phyloP scores from a whole-genome alignment of 306 rosid genomes.

The Trifolium dubium region DNA sequence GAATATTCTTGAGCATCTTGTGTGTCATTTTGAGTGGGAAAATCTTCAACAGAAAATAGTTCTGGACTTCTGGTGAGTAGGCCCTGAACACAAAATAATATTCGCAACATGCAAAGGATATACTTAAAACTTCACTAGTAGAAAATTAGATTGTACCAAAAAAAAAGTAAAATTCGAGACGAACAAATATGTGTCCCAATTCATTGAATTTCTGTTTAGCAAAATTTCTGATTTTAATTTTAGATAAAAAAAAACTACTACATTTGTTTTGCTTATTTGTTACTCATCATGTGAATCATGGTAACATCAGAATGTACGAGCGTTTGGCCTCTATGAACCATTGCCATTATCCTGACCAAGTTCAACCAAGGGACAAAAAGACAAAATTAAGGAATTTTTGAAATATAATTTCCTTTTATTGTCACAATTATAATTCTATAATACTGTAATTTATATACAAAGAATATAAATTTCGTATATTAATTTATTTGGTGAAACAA shows the following conservation, averaged over 20 bases:
- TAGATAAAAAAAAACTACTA: too few relatives aligned
- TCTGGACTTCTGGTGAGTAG: background rate
- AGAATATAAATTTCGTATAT: too few relatives aligned
- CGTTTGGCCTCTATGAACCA: constrained; percentile 37
- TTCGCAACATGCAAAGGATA: background rate
- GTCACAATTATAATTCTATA: background rate
- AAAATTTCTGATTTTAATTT: too few relatives aligned
- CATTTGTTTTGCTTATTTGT: too few relatives aligned
- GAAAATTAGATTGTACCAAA: too few relatives aligned
- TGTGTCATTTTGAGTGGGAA: background rate
- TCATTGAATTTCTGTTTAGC: too few relatives aligned
- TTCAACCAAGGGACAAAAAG: constrained; percentile 38
- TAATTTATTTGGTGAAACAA: too few relatives aligned
- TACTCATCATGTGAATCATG: background rate
- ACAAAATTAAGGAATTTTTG: background rate
- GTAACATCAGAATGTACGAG: background rate
- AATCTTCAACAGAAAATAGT: background rate
- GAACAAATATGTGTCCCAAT: background rate
- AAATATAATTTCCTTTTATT: background rate
- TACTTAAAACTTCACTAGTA: background rate
- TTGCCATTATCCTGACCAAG: constrained; percentile 43
- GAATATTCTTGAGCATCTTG: constrained; percentile 12
- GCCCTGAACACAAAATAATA: constrained; percentile 2
- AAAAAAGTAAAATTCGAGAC: background rate
- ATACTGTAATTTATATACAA: background rate